These are phyloP conservation scores for Boletales sp. DNA, from an alignment of 768 basidiomycete species.

Conservation along the genomic window DNA sequence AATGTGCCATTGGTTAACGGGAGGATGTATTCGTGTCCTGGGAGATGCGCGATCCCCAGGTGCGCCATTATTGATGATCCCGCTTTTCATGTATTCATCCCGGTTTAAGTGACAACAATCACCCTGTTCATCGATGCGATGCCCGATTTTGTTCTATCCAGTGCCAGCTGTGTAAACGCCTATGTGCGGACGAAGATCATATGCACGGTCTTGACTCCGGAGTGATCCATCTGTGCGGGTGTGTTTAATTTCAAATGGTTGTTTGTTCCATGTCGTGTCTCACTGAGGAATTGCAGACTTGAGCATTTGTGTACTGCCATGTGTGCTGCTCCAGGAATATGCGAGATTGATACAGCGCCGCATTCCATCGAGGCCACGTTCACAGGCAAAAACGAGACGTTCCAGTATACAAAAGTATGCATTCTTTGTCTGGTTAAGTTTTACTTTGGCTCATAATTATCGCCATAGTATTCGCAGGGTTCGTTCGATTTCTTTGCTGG, in stretches of 20 bases:
- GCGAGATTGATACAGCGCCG: conserved; percentile 56
- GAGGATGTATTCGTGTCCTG: conserved; percentile 38
- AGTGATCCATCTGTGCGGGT: conserved; percentile 58
- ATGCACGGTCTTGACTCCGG: conserved; percentile 45
- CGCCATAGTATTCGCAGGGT: conserved; percentile 52
- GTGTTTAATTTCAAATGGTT: neutral
- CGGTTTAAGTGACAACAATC: conserved; percentile 39
- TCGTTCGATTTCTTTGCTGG: neutral
- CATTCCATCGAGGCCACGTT: conserved; percentile 62
- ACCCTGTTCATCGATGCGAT: conserved; percentile 49
- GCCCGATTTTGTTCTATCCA: conserved; percentile 48
- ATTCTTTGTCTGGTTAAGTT: neutral
- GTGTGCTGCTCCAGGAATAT: conserved; percentile 48
- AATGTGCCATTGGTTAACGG: conserved; percentile 28
- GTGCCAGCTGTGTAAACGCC: conserved; percentile 54
- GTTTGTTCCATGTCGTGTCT: neutral
- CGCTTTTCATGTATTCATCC: neutral
- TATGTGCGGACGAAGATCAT: conserved; percentile 48
- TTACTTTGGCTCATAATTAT: too few relatives aligned
- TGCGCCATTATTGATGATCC: conserved; percentile 7
- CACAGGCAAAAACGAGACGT: conserved; percentile 55
- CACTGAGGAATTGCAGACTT: conserved; percentile 36
- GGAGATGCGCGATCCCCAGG: conserved; percentile 43
- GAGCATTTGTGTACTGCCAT: conserved; percentile 43
- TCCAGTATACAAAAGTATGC: conserved; percentile 60